Conservation (phyloP, 2,329 filamentous ascomycete genomes). For the Proliferodiscus dingleyae region DNA sequence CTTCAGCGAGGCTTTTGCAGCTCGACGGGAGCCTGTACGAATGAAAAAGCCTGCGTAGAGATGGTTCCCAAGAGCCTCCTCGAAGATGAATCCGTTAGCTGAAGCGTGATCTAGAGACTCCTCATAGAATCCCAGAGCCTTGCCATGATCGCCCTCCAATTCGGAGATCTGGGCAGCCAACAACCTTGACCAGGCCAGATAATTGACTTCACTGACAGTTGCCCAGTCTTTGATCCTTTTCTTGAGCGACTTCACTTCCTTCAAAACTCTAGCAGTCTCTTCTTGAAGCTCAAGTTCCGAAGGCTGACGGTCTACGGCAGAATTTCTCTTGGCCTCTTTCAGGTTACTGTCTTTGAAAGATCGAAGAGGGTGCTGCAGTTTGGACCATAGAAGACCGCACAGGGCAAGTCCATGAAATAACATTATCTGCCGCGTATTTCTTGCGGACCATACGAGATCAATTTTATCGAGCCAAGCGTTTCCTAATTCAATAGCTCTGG, state of each 20-base stretch:
- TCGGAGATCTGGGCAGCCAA: constrained; percentile 67
- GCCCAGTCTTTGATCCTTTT: constrained; percentile 61
- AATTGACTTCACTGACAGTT: constrained; percentile 63
- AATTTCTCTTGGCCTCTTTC: constrained; percentile 25
- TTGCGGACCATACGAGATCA: constrained; percentile 52
- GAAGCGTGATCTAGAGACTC: constrained; percentile 67
- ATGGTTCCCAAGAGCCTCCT: constrained; percentile 70
- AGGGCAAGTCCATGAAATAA: constrained; percentile 57
- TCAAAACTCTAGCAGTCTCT: constrained; percentile 45
- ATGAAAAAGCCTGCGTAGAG: constrained; percentile 69
- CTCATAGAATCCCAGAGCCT: constrained; percentile 62
- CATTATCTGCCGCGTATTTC: constrained; percentile 52
- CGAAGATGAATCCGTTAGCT: constrained; percentile 60
- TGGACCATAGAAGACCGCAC: constrained; percentile 42
- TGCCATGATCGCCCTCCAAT: constrained; percentile 50
- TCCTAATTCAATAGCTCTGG: constrained; percentile 54
- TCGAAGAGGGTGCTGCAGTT: constrained; percentile 24
- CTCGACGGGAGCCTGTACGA: constrained; percentile 58
- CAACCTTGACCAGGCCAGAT: constrained; percentile 62
- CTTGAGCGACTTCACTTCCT: constrained; percentile 50
- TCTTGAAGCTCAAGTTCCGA: constrained; percentile 38
- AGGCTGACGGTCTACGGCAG: constrained; percentile 1
- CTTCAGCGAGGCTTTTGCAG: constrained; percentile 62
- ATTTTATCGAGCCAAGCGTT: constrained; percentile 43
- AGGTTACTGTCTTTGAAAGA: constrained; percentile 32